Conservation (phyloP, 2,329 filamentous ascomycete species). For the Alternaria longipes region DNA sequence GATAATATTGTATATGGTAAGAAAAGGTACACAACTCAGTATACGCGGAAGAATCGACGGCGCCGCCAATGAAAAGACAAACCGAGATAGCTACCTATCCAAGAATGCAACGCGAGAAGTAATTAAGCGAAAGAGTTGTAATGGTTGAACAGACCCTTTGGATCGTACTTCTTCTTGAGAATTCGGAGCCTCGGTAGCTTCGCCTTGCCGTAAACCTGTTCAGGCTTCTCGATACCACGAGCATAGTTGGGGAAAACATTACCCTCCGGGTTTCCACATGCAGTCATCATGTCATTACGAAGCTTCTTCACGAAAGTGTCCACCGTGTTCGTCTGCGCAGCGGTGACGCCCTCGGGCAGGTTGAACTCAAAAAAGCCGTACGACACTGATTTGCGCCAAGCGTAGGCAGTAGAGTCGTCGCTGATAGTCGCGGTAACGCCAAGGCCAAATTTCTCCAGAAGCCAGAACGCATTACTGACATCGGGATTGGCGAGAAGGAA, state of each 20-base stretch:
- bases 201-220: slow-evolving; percentile 43
- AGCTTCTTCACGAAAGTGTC: slow-evolving; percentile 2
- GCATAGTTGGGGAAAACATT: slow-evolving; percentile 46
- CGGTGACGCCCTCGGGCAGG: neutral
- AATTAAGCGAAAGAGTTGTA: neutral
- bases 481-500: neutral
- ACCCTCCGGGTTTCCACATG: slow-evolving; percentile 7
- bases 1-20: neutral
- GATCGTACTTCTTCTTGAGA: slow-evolving; percentile 47
- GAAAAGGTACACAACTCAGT: neutral
- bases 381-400: slow-evolving; percentile 30
- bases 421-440: slow-evolving; percentile 1
- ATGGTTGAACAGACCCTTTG: slow-evolving; percentile 13
- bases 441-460: neutral
- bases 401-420: slow-evolving; percentile 32
- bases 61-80: too few relatives aligned
- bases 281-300: neutral
- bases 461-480: neutral
- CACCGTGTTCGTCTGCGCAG: neutral
- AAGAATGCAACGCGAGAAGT: neutral
- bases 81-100: neutral
- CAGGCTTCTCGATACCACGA: slow-evolving; percentile 31
- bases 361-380: slow-evolving; percentile 24
- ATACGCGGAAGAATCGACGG: neutral
- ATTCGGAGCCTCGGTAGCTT: slow-evolving; percentile 36